Base-by-base conservation (phyloP, 2,329 filamentous ascomycete genomes). In the Chrysoporthe puriensis region DNA sequence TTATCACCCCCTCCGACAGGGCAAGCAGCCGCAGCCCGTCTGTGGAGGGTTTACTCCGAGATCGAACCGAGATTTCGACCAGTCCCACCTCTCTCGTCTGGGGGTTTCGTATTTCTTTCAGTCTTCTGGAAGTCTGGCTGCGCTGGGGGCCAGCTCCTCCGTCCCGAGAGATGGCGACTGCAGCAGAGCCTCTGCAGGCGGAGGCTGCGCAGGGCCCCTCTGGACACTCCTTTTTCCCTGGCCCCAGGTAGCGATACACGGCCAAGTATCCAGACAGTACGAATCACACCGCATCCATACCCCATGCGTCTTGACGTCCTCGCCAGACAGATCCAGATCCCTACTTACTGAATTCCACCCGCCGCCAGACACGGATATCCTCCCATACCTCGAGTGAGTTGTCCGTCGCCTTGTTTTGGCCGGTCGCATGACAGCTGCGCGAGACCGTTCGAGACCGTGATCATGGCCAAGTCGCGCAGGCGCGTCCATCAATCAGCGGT, bases 191-290 rank as follows among this genome's bases (percentile, higher is more conserved):
- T 18, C 34, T 57, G 34, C 32, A 57, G 32, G 32, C 26, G 26
- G n/a, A n/a, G 42, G 43, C 60, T 36, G 34, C 34, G 32, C 14
- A 26, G 26, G 14, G 60, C 40, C 26, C 60, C 18, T 58, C 34
- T n/a, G 18, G 4, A 42, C n/a, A 18, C 60, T 48, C 60, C 44
- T 50, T 62, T 62, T 50, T 14, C 36, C 21, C 18, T 36, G 32
- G 21, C n/a, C 34, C 2, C 32, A 48, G 36, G 60, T 62, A 48
- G 4, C 6, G 43, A 44, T 62, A 62, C 43, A 50, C 9, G 26
- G 26, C 18, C 43, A 48, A 36, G 60, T 50, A 48, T 21, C 60
- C 60, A 62, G 60, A 62, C 60, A 62, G 60, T 62, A 46, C 44
- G 60, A 48, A 36, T 34, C 43, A 9, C 42, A 11, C n/a, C 26